Base-by-base conservation (phyloP, 768 basidiomycete species). In the Cytidiella melzeri region DNA sequence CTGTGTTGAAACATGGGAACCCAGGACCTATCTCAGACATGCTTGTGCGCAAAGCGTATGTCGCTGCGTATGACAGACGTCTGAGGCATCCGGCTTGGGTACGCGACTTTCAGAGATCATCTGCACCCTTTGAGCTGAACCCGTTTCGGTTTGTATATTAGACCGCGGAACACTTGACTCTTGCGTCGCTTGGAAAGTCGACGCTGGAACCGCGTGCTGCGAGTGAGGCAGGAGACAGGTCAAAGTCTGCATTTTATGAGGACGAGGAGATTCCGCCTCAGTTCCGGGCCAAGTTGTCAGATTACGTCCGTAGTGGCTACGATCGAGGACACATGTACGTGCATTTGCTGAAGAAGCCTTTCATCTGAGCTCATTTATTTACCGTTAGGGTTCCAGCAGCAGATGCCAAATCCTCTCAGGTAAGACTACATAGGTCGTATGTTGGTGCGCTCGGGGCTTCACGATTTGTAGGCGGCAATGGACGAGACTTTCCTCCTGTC, bases 141-240 rank as follows among this genome's bases (percentile, higher is more conserved):
- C 9, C 18, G 4, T 36, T 42, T 40, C 7, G 30, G 7, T 34
- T 7, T 34, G 30, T 7, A 34, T 34, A 34, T 7, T 51, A 95
- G 95, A 96, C 95, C 0, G 96, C 93, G 4, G 93, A 99, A 64
- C 94, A 98, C 63, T 73, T 99, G 28, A 96, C 92, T 0, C 76
- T 80, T 5, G 77, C 85, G 1, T 84, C 85, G 0, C 69, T 96
- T 10, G 77, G 79, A 24, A 75, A 75, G 47, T 78, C 81, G 0
- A 39, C 59, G 1, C 46, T 64, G 23, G 60, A 61, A 21, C 54
- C 66, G 5, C 59, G 65, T n/a, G 59, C 69, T 19, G 62, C 69
- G 19, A 63, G 68, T 19, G 69, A 70, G 38, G 55, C 56, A 1
- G 90, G 77, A 1, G 90, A 95, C 63, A 75, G 95, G 36, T 65